phyloP scores from a whole-genome alignment of 148 eudicot genomes.

The Vaccinium darrowii region DNA sequence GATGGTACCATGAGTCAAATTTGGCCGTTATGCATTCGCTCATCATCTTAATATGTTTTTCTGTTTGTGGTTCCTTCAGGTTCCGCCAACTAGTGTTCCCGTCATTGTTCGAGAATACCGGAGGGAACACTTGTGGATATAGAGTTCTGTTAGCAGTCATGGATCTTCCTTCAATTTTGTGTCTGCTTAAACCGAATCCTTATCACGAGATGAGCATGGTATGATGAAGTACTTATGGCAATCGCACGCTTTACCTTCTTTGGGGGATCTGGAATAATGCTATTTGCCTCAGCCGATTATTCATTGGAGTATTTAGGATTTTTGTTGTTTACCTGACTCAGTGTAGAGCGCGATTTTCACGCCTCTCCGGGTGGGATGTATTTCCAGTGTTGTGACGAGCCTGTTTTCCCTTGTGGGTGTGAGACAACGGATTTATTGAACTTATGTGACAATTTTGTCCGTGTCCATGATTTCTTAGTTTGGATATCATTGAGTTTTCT shows the following conservation, averaged over 20 bases:
- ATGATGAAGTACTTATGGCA: background rate
- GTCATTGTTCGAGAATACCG: constrained; percentile 78
- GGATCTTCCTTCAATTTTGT: background rate
- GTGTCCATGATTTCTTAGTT: background rate
- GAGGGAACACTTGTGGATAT: constrained; percentile 16
- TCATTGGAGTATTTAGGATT: background rate
- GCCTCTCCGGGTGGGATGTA: constrained; percentile 3
- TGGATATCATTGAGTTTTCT: background rate
- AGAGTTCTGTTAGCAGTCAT: background rate
- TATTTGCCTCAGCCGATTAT: background rate
- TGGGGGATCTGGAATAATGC: background rate
- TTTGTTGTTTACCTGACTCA: background rate
- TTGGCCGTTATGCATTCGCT: background rate
- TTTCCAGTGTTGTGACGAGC: background rate
- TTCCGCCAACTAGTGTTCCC: constrained; percentile 9
- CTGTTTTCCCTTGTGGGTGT: background rate
- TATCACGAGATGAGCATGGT: background rate
- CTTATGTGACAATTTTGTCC: background rate
- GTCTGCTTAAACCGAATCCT: background rate
- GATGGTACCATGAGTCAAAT: background rate
- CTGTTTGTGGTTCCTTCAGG: constrained; percentile 26
- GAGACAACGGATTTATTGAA: background rate
- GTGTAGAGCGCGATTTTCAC: constrained; percentile 2
- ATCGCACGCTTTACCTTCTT: background rate
- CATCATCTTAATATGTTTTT: background rate